Conservation (phyloP, 192 early-diverging fungal genomes). For the Coemansia sp. region DNA sequence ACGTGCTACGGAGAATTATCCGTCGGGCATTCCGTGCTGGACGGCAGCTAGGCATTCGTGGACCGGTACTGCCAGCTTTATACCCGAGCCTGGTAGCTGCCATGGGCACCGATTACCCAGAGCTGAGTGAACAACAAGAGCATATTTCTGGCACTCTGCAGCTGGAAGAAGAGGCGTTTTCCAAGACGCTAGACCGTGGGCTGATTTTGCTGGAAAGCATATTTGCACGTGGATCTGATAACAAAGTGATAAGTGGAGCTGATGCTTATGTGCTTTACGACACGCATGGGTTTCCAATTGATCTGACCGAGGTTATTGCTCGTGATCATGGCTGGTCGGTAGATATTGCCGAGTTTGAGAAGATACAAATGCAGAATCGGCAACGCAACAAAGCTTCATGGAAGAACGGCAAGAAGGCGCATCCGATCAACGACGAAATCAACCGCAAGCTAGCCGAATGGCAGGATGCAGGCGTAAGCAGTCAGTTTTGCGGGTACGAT, state of each 20-base stretch:
- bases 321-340: constrained; percentile 84
- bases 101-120: constrained; percentile 92
- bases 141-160: constrained; percentile 84
- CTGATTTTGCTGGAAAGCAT: constrained; percentile 81
- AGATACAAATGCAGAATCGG: constrained; percentile 75
- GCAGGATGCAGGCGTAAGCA: constrained; percentile 67
- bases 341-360: constrained; percentile 76
- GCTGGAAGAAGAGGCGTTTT: constrained; percentile 89
- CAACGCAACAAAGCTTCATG: constrained; percentile 62
- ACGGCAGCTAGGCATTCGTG: constrained; percentile 81
- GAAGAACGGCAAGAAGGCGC: constrained; percentile 50
- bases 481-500: constrained; percentile 79
- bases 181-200: constrained; percentile 90
- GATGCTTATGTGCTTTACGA: constrained; percentile 96
- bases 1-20: constrained; percentile 93
- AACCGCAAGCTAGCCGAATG: constrained; percentile 77
- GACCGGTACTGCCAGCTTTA: constrained; percentile 82
- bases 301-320: constrained; percentile 94
- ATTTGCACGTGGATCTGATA: constrained; percentile 50
- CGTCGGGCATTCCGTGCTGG: constrained; percentile 89
- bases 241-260: constrained; percentile 63
- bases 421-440: constrained; percentile 73
- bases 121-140: constrained; percentile 67
- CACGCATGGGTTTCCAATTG: constrained; percentile 97
- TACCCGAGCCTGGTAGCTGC: constrained; percentile 85